These are phyloP conservation scores for Acanthamoeba sp. DNA, from an alignment of 208 protist genomes.

Conservation along the genomic window DNA sequence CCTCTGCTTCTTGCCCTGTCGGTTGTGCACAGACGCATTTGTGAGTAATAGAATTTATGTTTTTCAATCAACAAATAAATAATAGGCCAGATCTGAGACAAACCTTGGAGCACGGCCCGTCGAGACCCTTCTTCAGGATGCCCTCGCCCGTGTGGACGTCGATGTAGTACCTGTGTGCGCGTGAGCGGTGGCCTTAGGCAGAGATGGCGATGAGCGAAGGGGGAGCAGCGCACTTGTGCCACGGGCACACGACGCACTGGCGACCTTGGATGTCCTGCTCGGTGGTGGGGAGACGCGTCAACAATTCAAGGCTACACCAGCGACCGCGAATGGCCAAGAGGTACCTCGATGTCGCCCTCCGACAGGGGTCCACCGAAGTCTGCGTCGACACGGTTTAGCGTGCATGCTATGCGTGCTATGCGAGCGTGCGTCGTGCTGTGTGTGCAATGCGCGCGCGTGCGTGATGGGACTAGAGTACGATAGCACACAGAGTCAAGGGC, in stretches of 20 bases:
- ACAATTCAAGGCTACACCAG: no score
- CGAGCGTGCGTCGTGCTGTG: no score
- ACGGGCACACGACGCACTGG: slow-evolving; percentile 44
- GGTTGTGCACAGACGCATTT: no score
- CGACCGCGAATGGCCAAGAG: background rate
- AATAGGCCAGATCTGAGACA: no score
- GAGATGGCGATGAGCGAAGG: background rate
- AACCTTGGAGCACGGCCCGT: slow-evolving; percentile 3
- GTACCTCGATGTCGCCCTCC: slow-evolving; percentile 51
- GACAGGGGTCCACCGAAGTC: slow-evolving; percentile 50
- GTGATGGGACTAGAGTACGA: background rate
- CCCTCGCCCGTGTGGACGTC: slow-evolving; percentile 40
- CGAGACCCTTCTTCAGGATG: slow-evolving; percentile 17
- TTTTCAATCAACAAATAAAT: no score
- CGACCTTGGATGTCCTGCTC: slow-evolving; percentile 10
- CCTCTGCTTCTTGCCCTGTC: slow-evolving; percentile 21
- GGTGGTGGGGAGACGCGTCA: no score
- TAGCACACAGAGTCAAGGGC: slow-evolving; percentile 35
- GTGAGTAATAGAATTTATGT: no score
- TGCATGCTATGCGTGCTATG: no score
- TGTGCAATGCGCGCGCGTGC: no score
- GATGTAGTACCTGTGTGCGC: slow-evolving; percentile 9
- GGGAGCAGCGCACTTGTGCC: slow-evolving; percentile 7
- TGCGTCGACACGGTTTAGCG: no score
- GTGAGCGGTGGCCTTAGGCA: background rate